These are phyloP conservation scores for Phytophthora europaea DNA, from an alignment of 352 stramenopile genomes.

Conservation along the genomic window DNA sequence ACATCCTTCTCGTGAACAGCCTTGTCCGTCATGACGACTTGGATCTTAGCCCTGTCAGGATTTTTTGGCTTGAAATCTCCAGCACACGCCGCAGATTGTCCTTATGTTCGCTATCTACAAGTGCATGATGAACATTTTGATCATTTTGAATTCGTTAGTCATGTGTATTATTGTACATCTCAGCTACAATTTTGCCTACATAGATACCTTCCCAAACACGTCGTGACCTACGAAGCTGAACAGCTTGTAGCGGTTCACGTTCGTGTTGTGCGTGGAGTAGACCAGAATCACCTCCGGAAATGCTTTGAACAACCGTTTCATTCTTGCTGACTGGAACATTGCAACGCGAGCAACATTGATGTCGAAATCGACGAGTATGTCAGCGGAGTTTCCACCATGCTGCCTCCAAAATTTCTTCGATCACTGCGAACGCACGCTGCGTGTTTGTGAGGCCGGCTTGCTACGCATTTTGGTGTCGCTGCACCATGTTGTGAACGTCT, in stretches of 20 bases:
- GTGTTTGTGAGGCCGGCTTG: conserved; percentile 1
- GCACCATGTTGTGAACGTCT: conserved; percentile 26
- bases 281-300: conserved; percentile 19
- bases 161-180: conserved; percentile 2
- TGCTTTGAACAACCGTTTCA: conserved; percentile 11
- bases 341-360: background rate
- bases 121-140: conserved; percentile 22
- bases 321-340: conserved; percentile 15
- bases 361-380: background rate
- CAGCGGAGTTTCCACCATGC: conserved; percentile 1
- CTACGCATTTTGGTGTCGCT: background rate
- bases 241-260: conserved; percentile 24
- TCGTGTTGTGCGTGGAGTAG: conserved; percentile 23
- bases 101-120: conserved; percentile 24
- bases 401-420: conserved; percentile 13
- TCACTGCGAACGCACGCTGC: conserved; percentile 1
- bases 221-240: conserved; percentile 26
- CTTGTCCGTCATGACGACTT: conserved; percentile 15
- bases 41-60: background rate
- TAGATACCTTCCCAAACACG: conserved; percentile 8
- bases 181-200: background rate
- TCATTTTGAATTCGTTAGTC: background rate
- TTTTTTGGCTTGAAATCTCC: conserved; percentile 22
- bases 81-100: conserved; percentile 4
- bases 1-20: conserved; percentile 16